phyloP scores from a whole-genome alignment of 75 land plant species.

The Picea glauca region DNA sequence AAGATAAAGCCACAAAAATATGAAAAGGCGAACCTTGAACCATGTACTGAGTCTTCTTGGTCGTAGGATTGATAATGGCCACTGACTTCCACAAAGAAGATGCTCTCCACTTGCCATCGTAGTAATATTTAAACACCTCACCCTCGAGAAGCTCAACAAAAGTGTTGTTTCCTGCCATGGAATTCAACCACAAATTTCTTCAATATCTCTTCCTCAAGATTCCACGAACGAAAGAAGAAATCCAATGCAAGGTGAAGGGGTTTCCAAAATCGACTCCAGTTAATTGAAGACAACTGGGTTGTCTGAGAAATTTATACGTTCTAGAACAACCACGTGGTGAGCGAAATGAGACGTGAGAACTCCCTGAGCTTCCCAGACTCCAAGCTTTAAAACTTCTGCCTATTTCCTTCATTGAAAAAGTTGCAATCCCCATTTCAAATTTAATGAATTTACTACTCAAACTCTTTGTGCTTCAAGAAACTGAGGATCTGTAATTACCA shows the following conservation, averaged over 20 bases:
- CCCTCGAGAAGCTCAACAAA: constrained; percentile 87
- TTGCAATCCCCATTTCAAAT: not conserved
- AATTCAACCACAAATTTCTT: too few relatives aligned
- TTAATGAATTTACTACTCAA: not conserved
- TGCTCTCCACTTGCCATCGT: constrained; percentile 87
- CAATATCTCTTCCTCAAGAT: too few relatives aligned
- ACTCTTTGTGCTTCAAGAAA: not conserved
- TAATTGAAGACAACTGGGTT: too few relatives aligned
- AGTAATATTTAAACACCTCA: constrained; percentile 80
- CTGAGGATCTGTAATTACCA: not conserved
- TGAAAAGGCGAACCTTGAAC: constrained; percentile 67
- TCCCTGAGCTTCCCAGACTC: too few relatives aligned
- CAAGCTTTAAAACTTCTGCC: too few relatives aligned
- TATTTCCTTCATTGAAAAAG: constrained; percentile 1
- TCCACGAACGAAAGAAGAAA: too few relatives aligned
- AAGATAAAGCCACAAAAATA: not conserved
- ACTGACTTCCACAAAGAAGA: constrained; percentile 78
- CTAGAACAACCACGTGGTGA: too few relatives aligned
- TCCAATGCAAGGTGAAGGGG: too few relatives aligned
- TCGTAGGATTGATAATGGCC: constrained; percentile 74
- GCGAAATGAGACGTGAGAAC: too few relatives aligned
- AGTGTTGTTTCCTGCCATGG: constrained; percentile 70
- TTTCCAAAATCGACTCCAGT: too few relatives aligned
- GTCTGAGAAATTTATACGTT: too few relatives aligned
- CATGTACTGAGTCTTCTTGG: constrained; percentile 75